A percentile compares a stretch with the other conserved stretches of the same genome.
Evolutionary conservation across 495 filamentous ascomycete species (phyloP).

Genomic region (Tuber magnatum): DNA sequence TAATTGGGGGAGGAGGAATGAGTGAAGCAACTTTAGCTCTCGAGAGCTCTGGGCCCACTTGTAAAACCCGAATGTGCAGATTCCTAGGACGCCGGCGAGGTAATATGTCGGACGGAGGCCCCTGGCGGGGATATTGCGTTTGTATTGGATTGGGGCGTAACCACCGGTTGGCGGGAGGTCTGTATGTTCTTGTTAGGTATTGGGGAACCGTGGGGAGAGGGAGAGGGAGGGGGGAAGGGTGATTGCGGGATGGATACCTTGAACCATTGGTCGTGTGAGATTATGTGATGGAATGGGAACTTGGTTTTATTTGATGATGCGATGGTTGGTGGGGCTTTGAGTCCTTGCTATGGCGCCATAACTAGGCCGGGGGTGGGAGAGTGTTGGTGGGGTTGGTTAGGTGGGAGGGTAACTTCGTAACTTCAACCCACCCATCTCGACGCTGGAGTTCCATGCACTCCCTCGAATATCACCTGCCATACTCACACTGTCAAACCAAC

Average conservation of each 20-base stretch:
- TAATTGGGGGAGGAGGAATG: constrained; percentile 3
- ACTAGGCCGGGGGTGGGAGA: no score
- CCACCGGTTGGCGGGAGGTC: constrained; percentile 93
- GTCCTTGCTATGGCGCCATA: neutral
- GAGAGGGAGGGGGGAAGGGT: neutral
- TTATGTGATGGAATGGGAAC: neutral
- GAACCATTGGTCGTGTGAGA: constrained; percentile 27
- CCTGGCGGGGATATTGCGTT: constrained; percentile 88
- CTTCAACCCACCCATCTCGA: neutral
- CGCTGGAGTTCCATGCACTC: neutral
- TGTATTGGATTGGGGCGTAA: constrained; percentile 93
- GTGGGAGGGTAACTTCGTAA: constrained; percentile 28
- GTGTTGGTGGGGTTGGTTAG: constrained; percentile 10
- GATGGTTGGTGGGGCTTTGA: neutral
- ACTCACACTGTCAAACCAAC: neutral
- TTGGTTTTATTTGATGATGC: constrained; percentile 14
- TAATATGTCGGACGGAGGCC: constrained; percentile 79
- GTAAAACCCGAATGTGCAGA: constrained; percentile 88
- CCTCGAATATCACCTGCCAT: neutral
- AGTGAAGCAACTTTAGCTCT: constrained; percentile 69
- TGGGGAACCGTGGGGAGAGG: no score
- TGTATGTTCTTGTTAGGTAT: constrained; percentile 25
- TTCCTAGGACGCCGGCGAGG: constrained; percentile 60
- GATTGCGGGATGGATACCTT: constrained; percentile 29
- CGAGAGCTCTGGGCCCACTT: constrained; percentile 67